Conservation (phyloP, 805 yeast genomes). For the Candida silvicultrix region DNA sequence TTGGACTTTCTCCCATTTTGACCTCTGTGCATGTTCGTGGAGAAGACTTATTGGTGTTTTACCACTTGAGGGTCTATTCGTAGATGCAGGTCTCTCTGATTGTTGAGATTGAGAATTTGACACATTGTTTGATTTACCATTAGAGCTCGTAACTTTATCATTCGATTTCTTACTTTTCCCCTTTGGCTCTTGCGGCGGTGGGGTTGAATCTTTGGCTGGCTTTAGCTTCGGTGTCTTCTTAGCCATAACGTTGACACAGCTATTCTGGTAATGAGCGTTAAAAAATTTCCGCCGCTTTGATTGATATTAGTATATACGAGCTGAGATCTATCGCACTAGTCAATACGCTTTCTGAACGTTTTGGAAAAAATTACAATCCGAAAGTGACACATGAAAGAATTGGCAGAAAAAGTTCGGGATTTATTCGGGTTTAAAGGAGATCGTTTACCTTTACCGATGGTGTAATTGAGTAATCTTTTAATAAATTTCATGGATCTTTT, state of each 20-base stretch:
- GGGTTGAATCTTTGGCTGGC: constrained; percentile 3
- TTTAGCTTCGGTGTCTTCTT: constrained; percentile 6
- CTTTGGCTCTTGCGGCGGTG: constrained; percentile 6
- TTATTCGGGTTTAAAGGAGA: background rate
- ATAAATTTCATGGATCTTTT: too few relatives aligned
- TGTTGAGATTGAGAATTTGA: background rate
- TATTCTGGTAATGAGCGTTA: too few relatives aligned
- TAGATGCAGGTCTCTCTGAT: constrained; percentile 3
- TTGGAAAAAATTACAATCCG: background rate
- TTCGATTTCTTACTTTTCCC: constrained; percentile 9
- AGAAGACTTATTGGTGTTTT: constrained; percentile 82
- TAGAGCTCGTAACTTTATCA: background rate
- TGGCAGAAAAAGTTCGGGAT: background rate
- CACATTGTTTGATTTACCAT: background rate
- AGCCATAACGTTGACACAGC: constrained; percentile 6
- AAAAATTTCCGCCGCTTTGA: too few relatives aligned
- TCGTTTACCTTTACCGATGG: background rate
- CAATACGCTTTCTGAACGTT: too few relatives aligned
- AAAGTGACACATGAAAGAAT: background rate
- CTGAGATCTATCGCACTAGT: too few relatives aligned
- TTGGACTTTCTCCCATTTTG: constrained; percentile 82
- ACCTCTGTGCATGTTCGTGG: constrained; percentile 82
- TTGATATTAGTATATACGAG: too few relatives aligned
- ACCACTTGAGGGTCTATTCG: constrained; percentile 39
- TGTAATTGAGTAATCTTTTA: too few relatives aligned